Base-by-base conservation (phyloP, 768 basidiomycete genomes). In the Phanerochaete carnosa region DNA sequence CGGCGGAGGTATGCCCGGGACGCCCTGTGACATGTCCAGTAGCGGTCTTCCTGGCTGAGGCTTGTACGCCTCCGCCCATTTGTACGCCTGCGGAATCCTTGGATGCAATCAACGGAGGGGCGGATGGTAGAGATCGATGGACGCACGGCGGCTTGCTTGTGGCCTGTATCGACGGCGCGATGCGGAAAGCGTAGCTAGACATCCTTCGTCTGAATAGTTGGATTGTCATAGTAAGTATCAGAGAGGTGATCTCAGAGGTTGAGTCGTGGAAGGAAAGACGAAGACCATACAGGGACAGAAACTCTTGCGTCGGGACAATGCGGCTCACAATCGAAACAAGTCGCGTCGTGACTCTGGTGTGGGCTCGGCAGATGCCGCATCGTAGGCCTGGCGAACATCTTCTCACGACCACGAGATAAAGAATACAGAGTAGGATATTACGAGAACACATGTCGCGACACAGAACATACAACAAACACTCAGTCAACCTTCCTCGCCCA, bases 401-500 rank as follows among this genome's bases (percentile, higher is more conserved):
- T 7, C 33, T 35, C 33, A 35, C 7, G 33, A n/a, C 33, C 33
- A 35, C 33, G 33, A 35, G 15, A 7, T 7, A 7, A 46, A 49
- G 22, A 26, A 26, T 49, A 19, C 47, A 29, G 22, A 49, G 23
- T 19, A 49, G 23, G 12, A 49, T 29, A 49, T 49, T 49, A 49
- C 47, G 47, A 49, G 47, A 23, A 13, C 28, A 26, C 13, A 5
- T 25, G 28, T 25, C 25, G n/a, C n/a, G 28, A 49, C 19, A 29
- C 22, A 49, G 5, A 16, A 49, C 28, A 49, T 6, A 19, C 16
- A 43, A 19, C 39, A 29, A 13, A 52, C 19, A 22, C 23, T 55
- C 54, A 90, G 74, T 90, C 88, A 39, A 90, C 80, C 75, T 90
- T 90, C 67, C 89, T 77, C 33, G 88, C 79, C 88, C 88, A 90